Evolutionary conservation across 73 alveolate species (phyloP), one percentile per base, ranked within the genome.

Genomic region (Paramecium bursaria): DNA sequence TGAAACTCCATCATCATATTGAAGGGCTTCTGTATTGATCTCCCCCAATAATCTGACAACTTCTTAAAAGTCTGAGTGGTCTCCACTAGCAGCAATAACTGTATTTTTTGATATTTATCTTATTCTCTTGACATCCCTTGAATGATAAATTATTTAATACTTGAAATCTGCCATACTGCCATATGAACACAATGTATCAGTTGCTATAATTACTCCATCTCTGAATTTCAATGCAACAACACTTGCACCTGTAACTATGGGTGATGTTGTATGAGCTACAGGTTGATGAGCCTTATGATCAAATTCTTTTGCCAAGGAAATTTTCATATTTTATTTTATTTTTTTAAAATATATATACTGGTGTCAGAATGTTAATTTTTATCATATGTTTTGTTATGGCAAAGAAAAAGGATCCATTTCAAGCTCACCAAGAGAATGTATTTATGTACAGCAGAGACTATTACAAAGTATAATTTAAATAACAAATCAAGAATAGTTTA

Each of bases 71-170:
- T 94, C 98, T 17, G 96, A 29, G 77, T 74, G 87, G 48, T 94
- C 98, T 3, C 98, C 98, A 46, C 94, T 79, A n/a, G 94, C 86
- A 25, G 91, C 96, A 47, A 92, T 47, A 44, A 90, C 90, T 31
- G 93, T 76, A 52, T 91, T 87, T 21, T 74, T 87, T 4, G 93
- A 57, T 19, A 94, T 51, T 30, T 87, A 35, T 23, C 87, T 86
- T 67, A 92, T 88, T 50, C 96, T 85, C 27, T 76, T 74, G 44
- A 86, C 80, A 31, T 88, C 85, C 33, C 82, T 67, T 39, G 0
- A 67, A 25, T 21, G 35, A 67, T 17, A 15, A 39, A 3, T 39
- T 13, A 4, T 22, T 50, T 50, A 31, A 14, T 79, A 48, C 90
- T 94, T 94, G 88, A 76, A 85, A 51, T 52, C 60, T 33, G 86